These are phyloP conservation scores for Lactifluus volemus DNA, from an alignment of 768 basidiomycete genomes.

Conservation along the genomic window DNA sequence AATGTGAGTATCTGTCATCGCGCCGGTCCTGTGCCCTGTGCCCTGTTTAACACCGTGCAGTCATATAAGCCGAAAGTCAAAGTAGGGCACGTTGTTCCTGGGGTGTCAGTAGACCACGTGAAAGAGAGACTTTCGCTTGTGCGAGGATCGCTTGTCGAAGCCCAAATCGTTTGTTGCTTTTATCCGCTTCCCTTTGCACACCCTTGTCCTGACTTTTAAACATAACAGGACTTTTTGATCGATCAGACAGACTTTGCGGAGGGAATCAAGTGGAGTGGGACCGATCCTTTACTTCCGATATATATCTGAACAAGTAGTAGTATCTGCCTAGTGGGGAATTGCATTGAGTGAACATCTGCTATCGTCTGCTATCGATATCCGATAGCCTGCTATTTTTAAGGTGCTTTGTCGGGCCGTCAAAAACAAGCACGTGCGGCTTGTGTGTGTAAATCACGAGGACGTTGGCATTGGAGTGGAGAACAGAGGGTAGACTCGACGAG, in stretches of 20 bases:
- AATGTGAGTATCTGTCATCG: conserved; percentile 34
- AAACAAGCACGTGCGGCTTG: too few relatives aligned
- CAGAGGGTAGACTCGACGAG: too few relatives aligned
- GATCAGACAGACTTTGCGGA: conserved; percentile 65
- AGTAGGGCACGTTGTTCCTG: conserved; percentile 73
- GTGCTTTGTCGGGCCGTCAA: too few relatives aligned
- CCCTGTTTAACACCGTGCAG: conserved; percentile 29
- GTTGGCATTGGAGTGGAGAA: too few relatives aligned
- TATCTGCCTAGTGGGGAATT: too few relatives aligned
- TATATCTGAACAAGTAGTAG: conserved; percentile 53
- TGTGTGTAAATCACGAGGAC: too few relatives aligned
- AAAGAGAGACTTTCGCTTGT: conserved; percentile 69
- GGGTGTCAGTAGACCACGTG: conserved; percentile 54
- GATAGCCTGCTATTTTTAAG: too few relatives aligned
- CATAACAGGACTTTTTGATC: conserved; percentile 68
- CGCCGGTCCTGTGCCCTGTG: not conserved
- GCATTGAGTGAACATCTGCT: too few relatives aligned
- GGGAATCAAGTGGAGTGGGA: conserved; percentile 61
- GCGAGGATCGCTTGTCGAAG: conserved; percentile 65
- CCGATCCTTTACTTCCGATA: conserved; percentile 73
- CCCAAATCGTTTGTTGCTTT: conserved; percentile 45
- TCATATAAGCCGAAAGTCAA: conserved; percentile 67
- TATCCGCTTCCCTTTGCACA: not conserved
- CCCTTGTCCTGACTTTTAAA: conserved; percentile 4
- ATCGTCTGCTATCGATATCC: too few relatives aligned